Evolutionary conservation across 2,329 filamentous ascomycete genomes (phyloP).

Genomic region (Aureobasidium subglaciale): DNA sequence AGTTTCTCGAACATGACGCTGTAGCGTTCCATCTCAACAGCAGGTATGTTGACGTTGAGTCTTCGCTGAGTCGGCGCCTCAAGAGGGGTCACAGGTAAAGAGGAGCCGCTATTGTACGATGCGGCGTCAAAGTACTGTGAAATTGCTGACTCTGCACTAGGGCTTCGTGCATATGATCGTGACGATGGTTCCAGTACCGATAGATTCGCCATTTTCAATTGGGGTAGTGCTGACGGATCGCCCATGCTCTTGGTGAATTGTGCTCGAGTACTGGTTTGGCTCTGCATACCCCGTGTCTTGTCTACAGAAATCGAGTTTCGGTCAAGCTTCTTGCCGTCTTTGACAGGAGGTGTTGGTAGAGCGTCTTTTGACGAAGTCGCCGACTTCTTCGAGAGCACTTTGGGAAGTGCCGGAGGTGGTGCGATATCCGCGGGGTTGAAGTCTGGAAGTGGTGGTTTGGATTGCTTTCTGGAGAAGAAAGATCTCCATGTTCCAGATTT

Average conservation of each 20-base stretch:
- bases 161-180: neutral
- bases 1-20: conserved; percentile 87
- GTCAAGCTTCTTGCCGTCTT: neutral
- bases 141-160: conserved; percentile 1
- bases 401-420: conserved; percentile 4
- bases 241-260: neutral
- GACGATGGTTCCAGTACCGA: neutral
- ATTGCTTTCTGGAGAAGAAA: conserved; percentile 12
- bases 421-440: conserved; percentile 6
- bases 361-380: neutral
- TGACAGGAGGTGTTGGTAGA: neutral
- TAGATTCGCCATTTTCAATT: neutral
- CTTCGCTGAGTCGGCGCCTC: conserved; percentile 22
- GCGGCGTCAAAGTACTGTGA: conserved; percentile 12
- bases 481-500: conserved; percentile 15
- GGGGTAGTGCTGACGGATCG: neutral
- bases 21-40: conserved; percentile 75
- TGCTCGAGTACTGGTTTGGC: neutral
- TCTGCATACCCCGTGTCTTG: neutral
- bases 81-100: neutral
- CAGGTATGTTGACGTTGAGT: conserved; percentile 73
- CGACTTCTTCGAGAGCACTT: neutral
- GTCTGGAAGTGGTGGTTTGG: conserved; percentile 10
- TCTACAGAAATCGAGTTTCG: neutral
- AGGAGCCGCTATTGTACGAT: conserved; percentile 1